These are phyloP conservation scores for Sugiyamaella mastotermitis DNA, from an alignment of 805 yeast species.

Conservation along the genomic window DNA sequence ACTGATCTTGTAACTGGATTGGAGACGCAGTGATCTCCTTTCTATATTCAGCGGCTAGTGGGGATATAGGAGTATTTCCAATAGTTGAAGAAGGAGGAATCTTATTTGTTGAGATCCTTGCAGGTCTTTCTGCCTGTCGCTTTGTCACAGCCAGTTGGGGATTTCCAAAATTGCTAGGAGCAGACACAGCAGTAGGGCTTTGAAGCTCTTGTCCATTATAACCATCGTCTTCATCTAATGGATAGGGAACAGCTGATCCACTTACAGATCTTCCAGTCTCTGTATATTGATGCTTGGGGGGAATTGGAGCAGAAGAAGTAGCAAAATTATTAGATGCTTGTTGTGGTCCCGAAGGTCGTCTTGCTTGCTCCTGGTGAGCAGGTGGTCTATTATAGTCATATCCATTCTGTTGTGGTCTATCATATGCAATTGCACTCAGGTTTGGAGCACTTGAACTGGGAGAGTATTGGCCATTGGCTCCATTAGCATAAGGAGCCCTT, in stretches of 20 bases:
- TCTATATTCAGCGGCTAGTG: slow-evolving; percentile 20
- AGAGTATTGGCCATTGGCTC: not conserved
- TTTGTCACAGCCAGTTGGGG: slow-evolving; percentile 34
- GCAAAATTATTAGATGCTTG: slow-evolving; percentile 1
- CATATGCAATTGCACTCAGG: not conserved
- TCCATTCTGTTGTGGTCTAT: not conserved
- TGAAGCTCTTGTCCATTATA: not conserved
- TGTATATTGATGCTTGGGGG: slow-evolving; percentile 10
- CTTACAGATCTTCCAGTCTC: slow-evolving; percentile 5
- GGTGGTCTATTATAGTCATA: not conserved
- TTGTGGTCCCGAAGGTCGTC: slow-evolving; percentile 2
- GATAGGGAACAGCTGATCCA: slow-evolving; percentile 6
- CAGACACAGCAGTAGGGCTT: slow-evolving; percentile 19
- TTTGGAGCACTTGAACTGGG: too few relatives aligned
- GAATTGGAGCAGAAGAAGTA: slow-evolving; percentile 6
- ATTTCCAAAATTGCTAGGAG: slow-evolving; percentile 23
- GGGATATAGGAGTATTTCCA: slow-evolving; percentile 16
- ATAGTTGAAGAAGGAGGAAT: slow-evolving; percentile 19
- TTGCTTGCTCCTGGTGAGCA: not conserved
- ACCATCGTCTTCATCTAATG: slow-evolving; percentile 4
- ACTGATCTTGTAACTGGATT: slow-evolving; percentile 1
- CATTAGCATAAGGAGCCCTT: not conserved
- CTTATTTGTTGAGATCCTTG: slow-evolving; percentile 20
- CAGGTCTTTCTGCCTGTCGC: slow-evolving; percentile 27
- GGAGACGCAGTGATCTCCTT: slow-evolving; percentile 10